Base-by-base conservation (phyloP, 257 asterid species). In the Penstemon barbatus region DNA sequence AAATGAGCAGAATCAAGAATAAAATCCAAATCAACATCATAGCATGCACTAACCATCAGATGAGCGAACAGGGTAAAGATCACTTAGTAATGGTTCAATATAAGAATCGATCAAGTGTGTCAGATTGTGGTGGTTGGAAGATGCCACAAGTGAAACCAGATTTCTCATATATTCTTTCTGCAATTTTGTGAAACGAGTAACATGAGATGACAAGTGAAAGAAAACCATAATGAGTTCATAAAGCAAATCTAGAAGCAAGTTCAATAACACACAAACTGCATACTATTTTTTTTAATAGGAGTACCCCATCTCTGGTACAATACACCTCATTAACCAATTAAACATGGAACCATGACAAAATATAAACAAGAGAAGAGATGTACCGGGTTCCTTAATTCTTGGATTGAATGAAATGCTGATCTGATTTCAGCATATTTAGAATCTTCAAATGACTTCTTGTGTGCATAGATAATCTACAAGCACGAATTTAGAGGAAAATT, bases 401-500 rank as follows among this genome's bases (percentile, higher is more conserved):
- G 38, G 68, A 74, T 43, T 62, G 78, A 75, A 61, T 15, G 61
- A 53, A 93, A 76, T 40, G 78, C 67, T 10, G 81, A 75, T 77
- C 80, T 84, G 78, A 94, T 83, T 65, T 71, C 36, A 65, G 74
- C 69, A 77, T 76, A 91, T 62, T 48, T 79, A 51, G 85, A 88
- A 55, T 74, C 85, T 57, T 78, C 74, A 66, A 89, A 84, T 44
- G 97, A 87, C 62, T 77, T 91, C 72, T 78, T 77, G 80, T 91
- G 97, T 1, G 92, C 90, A 75, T 63, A 77, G 66, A 94, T 76
- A 39, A 91, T 87, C 94, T 88, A 77, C 58, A 65, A 68, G 72
- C 74, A 74, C 12, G 40, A 42, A 54, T 12, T 42, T 2, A 72
- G 48, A 44, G 66, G 59, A 50, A 60, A 66, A 9, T 25, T 70